A percentile compares a stretch with the other conserved stretches of the same genome.
Evolutionary conservation across 1,284 basidiomycete genomes (phyloP).

Genomic region (Bondarzewia mesenterica): DNA sequence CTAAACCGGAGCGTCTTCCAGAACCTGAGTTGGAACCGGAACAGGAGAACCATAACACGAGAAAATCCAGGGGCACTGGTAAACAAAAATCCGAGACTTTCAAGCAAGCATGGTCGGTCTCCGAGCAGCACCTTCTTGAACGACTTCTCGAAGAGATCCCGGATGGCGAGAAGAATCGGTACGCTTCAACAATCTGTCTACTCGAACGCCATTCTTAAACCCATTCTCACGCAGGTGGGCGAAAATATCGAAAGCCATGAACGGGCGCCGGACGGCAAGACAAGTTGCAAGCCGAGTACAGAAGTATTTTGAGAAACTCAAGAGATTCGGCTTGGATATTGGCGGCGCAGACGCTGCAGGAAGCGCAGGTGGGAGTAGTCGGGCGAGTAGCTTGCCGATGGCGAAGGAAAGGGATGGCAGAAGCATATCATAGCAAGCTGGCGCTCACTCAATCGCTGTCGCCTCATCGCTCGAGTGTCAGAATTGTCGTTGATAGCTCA

Average conservation of each 20-base stretch:
- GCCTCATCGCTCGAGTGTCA: too few species aligned
- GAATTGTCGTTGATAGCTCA: too few species aligned
- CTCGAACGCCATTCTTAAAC: not conserved
- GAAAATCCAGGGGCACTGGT: not conserved
- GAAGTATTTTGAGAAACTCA: constrained; percentile 78
- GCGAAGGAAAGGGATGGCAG: too few species aligned
- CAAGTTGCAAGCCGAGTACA: constrained; percentile 82
- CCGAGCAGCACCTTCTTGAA: constrained; percentile 69
- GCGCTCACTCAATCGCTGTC: not conserved
- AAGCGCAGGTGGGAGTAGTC: not conserved
- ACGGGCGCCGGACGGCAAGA: constrained; percentile 61
- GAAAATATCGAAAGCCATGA: constrained; percentile 74
- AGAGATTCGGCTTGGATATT: constrained; percentile 49
- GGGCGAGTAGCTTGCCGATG: not conserved
- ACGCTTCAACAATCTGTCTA: constrained; percentile 27
- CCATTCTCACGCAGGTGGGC: constrained; percentile 44
- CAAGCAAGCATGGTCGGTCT: constrained; percentile 67
- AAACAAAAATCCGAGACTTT: constrained; percentile 54
- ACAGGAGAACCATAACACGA: constrained; percentile 1
- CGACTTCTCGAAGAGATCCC: constrained; percentile 65
- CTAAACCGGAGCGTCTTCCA: not conserved
- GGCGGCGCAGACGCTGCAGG: not conserved
- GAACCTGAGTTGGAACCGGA: constrained; percentile 4
- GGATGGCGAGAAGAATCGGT: constrained; percentile 69
- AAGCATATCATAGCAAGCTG: not conserved